Evolutionary conservation across 495 filamentous ascomycete species (phyloP), one percentile per base, ranked within the genome.

Genomic region (Ramalina intermedia): DNA sequence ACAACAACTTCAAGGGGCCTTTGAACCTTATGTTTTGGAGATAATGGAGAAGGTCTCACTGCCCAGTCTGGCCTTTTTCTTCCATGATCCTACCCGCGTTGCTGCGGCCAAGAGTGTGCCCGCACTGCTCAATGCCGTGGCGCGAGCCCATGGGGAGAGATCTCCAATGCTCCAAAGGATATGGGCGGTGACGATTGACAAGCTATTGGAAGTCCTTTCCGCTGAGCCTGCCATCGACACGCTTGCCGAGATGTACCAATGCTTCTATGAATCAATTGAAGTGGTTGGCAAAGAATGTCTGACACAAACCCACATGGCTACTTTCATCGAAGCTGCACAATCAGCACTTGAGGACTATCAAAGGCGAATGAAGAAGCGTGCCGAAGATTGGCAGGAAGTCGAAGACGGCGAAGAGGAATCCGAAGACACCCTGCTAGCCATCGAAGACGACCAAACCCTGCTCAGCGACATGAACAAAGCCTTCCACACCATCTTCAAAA

Each of bases 401-500:
- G 89, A 91, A 39, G 89, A 93, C 37, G 87, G 78, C 41, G 84
- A 88, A 47, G 87, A 94, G 55, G 82, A 90, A 47, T 72, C 72
- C 4, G 85, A 89, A 55, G 85, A 89, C 26, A 77, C 81, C 43
- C 64, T 90, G 5, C 84, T 91, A 57, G 93, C 93, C 6, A 85
- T 99, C 33, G 93, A 99, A 64, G 93, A 99, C 55, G 93, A 99
- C 61, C 91, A 96, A 63, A 89, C 86, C 23, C 70, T 99, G 18
- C 78, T 99, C 42, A 94, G 89, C 8, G 93, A 99, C 60, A 99
- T 99, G 93, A 99, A 96, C 80, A 99, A 99, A 70, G 87, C 93
- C 0, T 99, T 94, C 77, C 93, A 99, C 65, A 91, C 85, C 40
- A 87, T 99, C 57, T 96, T 96, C 72, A 96, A 96, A 72, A 85